Base-by-base conservation (phyloP, 208 protist species). In the Crithidia fasciculata region DNA sequence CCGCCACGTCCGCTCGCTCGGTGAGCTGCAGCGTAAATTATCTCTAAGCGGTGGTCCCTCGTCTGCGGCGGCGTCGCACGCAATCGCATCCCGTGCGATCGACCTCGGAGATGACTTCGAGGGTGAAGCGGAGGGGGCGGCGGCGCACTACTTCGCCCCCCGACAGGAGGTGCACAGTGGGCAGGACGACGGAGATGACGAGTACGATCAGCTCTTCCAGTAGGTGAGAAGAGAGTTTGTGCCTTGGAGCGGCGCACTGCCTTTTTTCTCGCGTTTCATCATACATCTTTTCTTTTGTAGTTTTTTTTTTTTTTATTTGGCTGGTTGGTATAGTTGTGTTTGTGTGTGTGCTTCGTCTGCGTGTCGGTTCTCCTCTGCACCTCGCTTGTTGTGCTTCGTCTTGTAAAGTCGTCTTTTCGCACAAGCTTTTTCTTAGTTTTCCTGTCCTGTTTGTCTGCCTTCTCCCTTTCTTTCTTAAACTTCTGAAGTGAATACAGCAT, bases 121-220 rank as follows among this genome's bases (percentile, higher is more conserved):
- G 61, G 65, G 63, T 12, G 74, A 86, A 47, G 73, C 72, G 44
- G 64, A 79, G 10, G 81, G 76, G 41, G 80, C 72, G 8, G 80
- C 80, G 12, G 63, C 58, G 7, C 78, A 89, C 52, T 81, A 87
- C 68, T 92, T 92, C 50, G 69, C 67, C 16, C 80, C 78, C 12
- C 78, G 70, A 18, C 54, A 56, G 55, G 72, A 80, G 15, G 69
- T 71, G 55, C 76, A 77, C 66, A 69, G 61, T 41, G 72, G 49
- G 2, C 50, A 69, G 36, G 72, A 79, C 5, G 74, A 86, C 19
- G 76, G 75, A 0, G 76, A 82, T 36, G 65, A 80, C 18, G 82
- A 82, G 74, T 76, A 85, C 36, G 69, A 71, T 41, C 72, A 78
- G 49, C 39, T 75, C 8, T 88, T 84, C 65, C 73, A 82, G 56